Evolutionary conservation across 2,329 filamentous ascomycete genomes (phyloP).

Genomic region (Stagonosporopsis rhizophila): DNA sequence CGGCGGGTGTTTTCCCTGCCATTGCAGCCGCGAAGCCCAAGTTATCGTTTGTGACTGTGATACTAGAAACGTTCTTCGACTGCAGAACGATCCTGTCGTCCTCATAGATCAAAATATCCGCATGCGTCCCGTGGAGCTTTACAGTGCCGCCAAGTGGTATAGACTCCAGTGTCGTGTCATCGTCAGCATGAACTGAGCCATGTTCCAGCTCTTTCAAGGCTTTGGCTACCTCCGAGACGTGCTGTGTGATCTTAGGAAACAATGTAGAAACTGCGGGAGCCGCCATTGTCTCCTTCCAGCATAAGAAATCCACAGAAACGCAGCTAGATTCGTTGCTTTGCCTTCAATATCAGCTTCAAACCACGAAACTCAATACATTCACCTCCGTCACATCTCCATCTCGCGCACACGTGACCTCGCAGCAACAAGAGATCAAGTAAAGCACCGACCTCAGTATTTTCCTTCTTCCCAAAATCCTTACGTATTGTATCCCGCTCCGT

Average conservation of each 20-base stretch:
- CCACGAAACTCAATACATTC: not conserved
- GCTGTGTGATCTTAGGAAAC: constrained; percentile 41
- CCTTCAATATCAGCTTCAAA: not conserved
- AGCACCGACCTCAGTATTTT: too few relatives aligned
- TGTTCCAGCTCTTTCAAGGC: constrained; percentile 19
- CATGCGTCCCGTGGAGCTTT: constrained; percentile 46
- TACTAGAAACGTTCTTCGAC: constrained; percentile 30
- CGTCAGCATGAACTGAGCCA: constrained; percentile 11
- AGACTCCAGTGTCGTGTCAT: constrained; percentile 9
- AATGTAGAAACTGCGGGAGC: constrained; percentile 24
- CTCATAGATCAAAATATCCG: constrained; percentile 37
- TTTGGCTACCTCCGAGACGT: constrained; percentile 30
- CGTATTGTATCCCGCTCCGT: not conserved
- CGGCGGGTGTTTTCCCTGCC: constrained; percentile 16
- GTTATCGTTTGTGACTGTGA: constrained; percentile 32
- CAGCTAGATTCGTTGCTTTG: too few relatives aligned
- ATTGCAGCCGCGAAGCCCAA: constrained; percentile 34
- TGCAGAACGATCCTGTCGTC: constrained; percentile 34
- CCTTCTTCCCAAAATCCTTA: not conserved
- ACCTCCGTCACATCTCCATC: not conserved
- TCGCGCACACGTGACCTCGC: not conserved
- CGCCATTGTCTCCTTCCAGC: constrained; percentile 16
- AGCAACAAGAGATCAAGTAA: not conserved
- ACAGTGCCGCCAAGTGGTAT: constrained; percentile 38
- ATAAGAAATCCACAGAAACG: too few relatives aligned